phyloP scores from a whole-genome alignment of 495 filamentous ascomycete genomes.

The Margaritispora aquatica region DNA sequence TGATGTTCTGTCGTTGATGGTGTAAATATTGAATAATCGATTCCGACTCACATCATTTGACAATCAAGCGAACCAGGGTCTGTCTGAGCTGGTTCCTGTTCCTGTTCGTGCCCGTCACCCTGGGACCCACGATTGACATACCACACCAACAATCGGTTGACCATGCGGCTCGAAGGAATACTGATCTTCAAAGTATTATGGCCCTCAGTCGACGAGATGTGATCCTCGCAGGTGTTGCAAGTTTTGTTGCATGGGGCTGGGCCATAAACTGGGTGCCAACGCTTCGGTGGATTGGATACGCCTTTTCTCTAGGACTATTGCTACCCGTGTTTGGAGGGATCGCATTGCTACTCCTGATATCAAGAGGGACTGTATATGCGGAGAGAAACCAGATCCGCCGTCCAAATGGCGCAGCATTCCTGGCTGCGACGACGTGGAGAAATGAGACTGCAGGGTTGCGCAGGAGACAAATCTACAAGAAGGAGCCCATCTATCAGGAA shows the following conservation, averaged over 20 bases:
- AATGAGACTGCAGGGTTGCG: constrained; percentile 58
- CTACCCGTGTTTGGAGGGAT: constrained; percentile 44
- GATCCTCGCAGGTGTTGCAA: constrained; percentile 58
- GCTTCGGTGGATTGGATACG: constrained; percentile 74
- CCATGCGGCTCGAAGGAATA: constrained; percentile 20
- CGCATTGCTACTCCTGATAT: constrained; percentile 54
- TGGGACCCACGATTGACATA: too few species aligned
- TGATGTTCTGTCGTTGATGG: background rate
- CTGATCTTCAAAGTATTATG: constrained; percentile 48
- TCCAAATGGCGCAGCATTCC: constrained; percentile 52
- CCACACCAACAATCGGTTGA: constrained; percentile 7
- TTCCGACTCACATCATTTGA: too few species aligned
- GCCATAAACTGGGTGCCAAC: constrained; percentile 71
- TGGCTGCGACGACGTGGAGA: constrained; percentile 57
- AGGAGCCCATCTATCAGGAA: constrained; percentile 63
- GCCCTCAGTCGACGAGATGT: constrained; percentile 72
- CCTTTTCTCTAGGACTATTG: constrained; percentile 61
- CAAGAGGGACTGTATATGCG: constrained; percentile 42
- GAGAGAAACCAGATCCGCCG: constrained; percentile 31
- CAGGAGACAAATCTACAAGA: constrained; percentile 40
- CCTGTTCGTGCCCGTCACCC: too few species aligned
- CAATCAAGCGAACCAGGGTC: too few species aligned
- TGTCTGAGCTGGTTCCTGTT: too few species aligned
- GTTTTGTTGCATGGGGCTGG: constrained; percentile 82
- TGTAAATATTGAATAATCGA: too few species aligned